Conservation (phyloP, 176 grass and related monocot genomes). For the Raddia distichophylla region DNA sequence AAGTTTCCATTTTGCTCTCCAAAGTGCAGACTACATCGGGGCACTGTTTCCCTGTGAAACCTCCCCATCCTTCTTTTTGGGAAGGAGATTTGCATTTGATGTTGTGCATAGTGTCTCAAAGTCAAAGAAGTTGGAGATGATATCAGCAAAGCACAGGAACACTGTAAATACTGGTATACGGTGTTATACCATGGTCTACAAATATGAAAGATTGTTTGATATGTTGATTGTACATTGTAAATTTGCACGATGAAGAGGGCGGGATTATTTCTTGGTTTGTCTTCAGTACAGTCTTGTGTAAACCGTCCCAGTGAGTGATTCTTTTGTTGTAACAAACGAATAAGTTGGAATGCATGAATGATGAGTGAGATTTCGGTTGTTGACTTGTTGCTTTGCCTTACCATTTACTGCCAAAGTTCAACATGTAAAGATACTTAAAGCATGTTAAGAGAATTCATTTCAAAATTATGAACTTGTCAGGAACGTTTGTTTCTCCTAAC, state of each 20-base stretch:
- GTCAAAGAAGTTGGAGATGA: constrained; percentile 7
- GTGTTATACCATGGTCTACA: neutral
- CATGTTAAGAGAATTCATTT: too few relatives aligned
- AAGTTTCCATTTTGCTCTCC: constrained; percentile 4
- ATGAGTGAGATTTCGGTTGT: neutral
- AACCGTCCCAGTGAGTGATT: constrained; percentile 12
- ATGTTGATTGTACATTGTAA: neutral
- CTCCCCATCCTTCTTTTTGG: neutral
- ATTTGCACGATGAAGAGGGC: constrained; percentile 9
- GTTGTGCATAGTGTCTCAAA: constrained; percentile 45
- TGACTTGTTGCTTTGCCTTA: neutral
- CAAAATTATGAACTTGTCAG: too few relatives aligned
- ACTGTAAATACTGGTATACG: constrained; percentile 20
- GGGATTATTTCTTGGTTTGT: neutral
- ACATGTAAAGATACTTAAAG: neutral
- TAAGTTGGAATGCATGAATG: neutral
- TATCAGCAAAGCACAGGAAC: constrained; percentile 9
- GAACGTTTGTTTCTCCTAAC: too few relatives aligned
- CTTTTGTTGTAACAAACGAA: constrained; percentile 40
- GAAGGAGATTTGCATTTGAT: constrained; percentile 24
- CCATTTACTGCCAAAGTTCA: neutral
- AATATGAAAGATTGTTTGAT: constrained; percentile 20
- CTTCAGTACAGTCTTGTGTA: neutral
- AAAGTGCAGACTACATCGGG: constrained; percentile 20
- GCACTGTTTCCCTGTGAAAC: neutral